Evolutionary conservation across 2,329 filamentous ascomycete species (phyloP), one percentile per base, ranked within the genome.

Genomic region (Trichoderma arundinaceum): DNA sequence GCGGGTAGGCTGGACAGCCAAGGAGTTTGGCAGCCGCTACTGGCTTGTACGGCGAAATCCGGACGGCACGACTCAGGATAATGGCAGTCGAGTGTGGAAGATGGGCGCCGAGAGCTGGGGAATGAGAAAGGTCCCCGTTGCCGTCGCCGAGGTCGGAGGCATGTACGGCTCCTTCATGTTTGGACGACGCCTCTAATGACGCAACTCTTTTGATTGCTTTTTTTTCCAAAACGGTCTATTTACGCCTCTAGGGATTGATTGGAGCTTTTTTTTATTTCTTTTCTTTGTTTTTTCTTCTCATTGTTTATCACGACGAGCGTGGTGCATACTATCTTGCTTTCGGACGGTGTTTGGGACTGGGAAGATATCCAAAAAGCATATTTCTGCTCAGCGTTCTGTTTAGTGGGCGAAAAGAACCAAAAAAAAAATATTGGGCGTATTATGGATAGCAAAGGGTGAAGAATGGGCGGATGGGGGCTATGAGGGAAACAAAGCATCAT

Each of bases 91-190:
- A 70, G 79, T 81, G 72, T 95, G 92, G 92, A 95, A 95, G 81
- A 90, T 92, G 89, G 92, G 92, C 38, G 91, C 91, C 56, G 86
- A 87, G 71, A 91, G 88, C 79, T 94, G 92, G 92, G 92, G 92
- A 43, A 93, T 93, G 88, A 85, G 90, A 68, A 95, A 98, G 80
- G 85, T 98, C 48, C 96, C 94, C n/a, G 90, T 98, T 70, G 92
- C 91, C 32, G 87, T 88, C 73, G 92, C 94, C 61, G 94, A 98
- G 77, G 91, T 98, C 32, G 95, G 97, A 72, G 92, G 92, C 68
- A 96, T 96, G 74, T 97, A 98, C 74, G 95, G 95, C 22, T 85
- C 81, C 28, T 88, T 85, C 72, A 88, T 88, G 86, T 88, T 88
- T 77, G 84, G 84, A 72, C 79, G 84, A 70, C 83, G 84, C 73